Evolutionary conservation across 2,329 filamentous ascomycete species (phyloP).

Genomic region (Botrytis elliptica): DNA sequence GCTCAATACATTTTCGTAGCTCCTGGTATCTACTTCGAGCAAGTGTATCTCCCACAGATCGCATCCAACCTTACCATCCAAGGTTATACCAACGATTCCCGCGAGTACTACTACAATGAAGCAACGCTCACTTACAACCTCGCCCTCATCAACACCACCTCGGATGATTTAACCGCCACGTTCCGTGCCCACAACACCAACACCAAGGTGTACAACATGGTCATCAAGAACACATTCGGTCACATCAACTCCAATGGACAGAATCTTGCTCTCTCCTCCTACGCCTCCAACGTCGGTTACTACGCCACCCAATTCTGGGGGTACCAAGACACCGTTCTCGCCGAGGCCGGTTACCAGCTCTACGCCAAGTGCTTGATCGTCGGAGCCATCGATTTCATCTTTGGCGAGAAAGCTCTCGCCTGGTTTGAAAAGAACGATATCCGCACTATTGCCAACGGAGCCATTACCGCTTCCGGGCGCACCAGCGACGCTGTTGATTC

Average conservation of each 20-base stretch:
- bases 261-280: conserved; percentile 53
- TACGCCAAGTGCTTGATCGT: conserved; percentile 57
- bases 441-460: conserved; percentile 49
- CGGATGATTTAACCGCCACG: conserved; percentile 43
- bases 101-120: conserved; percentile 48
- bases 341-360: conserved; percentile 51
- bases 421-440: conserved; percentile 49
- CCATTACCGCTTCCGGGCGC: conserved; percentile 48
- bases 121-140: conserved; percentile 47
- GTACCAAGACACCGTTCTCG: conserved; percentile 55
- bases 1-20: conserved; percentile 56
- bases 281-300: conserved; percentile 53
- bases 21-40: conserved; percentile 55
- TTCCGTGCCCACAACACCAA: conserved; percentile 43
- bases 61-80: conserved; percentile 53
- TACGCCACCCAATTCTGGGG: conserved; percentile 56
- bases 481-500: conserved; percentile 40
- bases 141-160: conserved; percentile 43
- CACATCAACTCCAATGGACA: conserved; percentile 45
- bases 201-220: conserved; percentile 59
- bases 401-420: conserved; percentile 50
- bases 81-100: conserved; percentile 49
- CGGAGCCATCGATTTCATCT: conserved; percentile 60
- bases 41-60: conserved; percentile 51
- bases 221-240: conserved; percentile 42